Percentiles rank a stretch among this genome's conserved stretches.
Evolutionary conservation across 2,329 filamentous ascomycete genomes (phyloP).

Genomic region (Emergomyces pasteurianus): DNA sequence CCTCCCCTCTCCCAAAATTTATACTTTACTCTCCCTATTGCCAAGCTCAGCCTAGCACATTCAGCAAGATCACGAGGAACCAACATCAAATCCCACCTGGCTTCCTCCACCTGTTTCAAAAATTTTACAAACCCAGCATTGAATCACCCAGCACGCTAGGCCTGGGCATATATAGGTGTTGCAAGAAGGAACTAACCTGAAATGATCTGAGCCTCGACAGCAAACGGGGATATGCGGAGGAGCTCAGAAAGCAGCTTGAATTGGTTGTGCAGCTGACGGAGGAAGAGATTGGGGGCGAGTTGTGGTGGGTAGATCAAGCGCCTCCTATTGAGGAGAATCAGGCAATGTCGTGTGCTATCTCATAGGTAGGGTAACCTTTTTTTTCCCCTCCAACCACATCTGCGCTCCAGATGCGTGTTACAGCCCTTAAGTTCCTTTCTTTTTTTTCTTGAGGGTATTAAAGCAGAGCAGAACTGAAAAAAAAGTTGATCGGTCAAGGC

Average conservation of each 20-base stretch:
- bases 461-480: background rate
- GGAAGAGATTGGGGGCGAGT: background rate
- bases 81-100: background rate
- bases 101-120: background rate
- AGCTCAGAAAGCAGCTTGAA: slow-evolving; percentile 2
- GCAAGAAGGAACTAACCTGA: background rate
- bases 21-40: background rate
- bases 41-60: background rate
- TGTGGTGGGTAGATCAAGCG: background rate
- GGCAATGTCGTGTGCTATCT: too few relatives aligned
- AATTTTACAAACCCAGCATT: background rate
- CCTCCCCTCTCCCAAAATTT: background rate
- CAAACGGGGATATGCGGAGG: background rate
- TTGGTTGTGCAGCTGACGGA: background rate
- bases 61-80: background rate
- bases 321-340: slow-evolving; percentile 2
- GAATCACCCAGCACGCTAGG: background rate
- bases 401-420: background rate
- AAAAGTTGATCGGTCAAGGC: background rate
- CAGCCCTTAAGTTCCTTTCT: background rate
- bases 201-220: slow-evolving; percentile 1
- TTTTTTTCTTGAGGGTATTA: too few relatives aligned
- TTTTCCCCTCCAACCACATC: background rate
- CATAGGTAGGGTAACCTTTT: too few relatives aligned
- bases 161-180: background rate